Evolutionary conservation across 2,329 filamentous ascomycete species (phyloP), one percentile per base, ranked within the genome.

Genomic region (Zarea fungicola): DNA sequence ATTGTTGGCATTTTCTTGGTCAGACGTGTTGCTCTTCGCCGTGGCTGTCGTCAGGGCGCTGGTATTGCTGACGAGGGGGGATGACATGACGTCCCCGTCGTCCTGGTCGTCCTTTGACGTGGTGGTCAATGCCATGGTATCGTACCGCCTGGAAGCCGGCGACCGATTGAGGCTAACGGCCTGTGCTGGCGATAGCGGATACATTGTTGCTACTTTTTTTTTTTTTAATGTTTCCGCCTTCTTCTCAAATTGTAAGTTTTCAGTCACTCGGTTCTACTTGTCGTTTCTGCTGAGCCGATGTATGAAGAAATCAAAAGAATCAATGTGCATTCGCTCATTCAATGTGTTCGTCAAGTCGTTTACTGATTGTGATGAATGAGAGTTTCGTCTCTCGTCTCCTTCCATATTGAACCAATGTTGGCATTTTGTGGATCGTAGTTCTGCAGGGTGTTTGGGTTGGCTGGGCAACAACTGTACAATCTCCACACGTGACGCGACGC

Each of bases 51-150:
- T 72, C 67, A 49, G 13, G 26, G 43, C 18, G 75, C 52, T 76
- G 71, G 9, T 66, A 65, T 25, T 73, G 70, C 57, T 75, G 70
- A 56, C 73, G 74, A 21, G 72, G 71, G 6, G 75, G 60, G 6
- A 71, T 65, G 42, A 76, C 29, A 45, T 45, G 28, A 31, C 29
- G 42, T 51, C 43, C 4, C 31, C 31, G n/a, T 46, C 28, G 11
- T 41, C 43, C 6, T 42, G 14, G 18, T 34, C 16, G 6, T 35
- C 11, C 0, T 4, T 46, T 46, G 48, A 56, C 53, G 51, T 55
- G 48, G 51, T 54, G 34, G 39, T 40, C 25, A 55, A 42, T 14
- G 58, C 51, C 19, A 43, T 49, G 47, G 62, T 61, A 49, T 57
- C 63, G 52, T 58, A 58, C 44, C 56, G 55, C 49, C 56, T 58